These are phyloP conservation scores for Talaromyces sp. DNA, from an alignment of 2,329 filamentous ascomycete species.

Conservation along the genomic window DNA sequence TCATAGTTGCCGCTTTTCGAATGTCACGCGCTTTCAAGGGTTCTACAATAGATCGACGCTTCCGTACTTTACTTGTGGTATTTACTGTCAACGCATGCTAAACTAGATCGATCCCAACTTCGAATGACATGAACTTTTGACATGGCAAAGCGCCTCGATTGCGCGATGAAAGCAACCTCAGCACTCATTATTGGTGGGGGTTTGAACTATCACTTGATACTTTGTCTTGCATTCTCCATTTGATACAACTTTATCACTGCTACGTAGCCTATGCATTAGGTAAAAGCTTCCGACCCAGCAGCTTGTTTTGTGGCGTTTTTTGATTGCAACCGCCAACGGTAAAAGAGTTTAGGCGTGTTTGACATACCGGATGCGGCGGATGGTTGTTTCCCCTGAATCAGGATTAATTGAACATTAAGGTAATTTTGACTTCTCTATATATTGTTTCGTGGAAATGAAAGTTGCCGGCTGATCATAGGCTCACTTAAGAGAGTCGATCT, in stretches of 20 bases:
- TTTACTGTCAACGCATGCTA: no score
- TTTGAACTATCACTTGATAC: neutral
- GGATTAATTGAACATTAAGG: neutral
- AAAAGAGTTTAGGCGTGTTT: neutral
- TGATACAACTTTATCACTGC: neutral
- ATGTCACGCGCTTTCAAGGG: neutral
- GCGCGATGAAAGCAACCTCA: neutral
- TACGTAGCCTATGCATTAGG: neutral
- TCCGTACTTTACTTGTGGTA: neutral
- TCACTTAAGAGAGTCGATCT: neutral
- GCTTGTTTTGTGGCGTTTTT: slow-evolving; percentile 6
- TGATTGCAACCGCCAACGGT: neutral
- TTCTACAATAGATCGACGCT: neutral
- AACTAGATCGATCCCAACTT: neutral
- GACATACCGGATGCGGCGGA: neutral
- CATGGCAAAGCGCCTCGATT: neutral
- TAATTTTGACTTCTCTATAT: neutral
- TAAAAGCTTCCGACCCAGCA: neutral
- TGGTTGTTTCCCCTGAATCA: neutral
- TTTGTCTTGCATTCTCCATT: neutral
- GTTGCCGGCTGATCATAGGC: neutral
- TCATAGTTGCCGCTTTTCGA: neutral
- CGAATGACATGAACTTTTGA: neutral
- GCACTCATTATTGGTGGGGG: neutral
- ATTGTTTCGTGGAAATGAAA: neutral